Evolutionary conservation across 2,329 filamentous ascomycete genomes (phyloP).

Genomic region (Arachnomyces sp.): DNA sequence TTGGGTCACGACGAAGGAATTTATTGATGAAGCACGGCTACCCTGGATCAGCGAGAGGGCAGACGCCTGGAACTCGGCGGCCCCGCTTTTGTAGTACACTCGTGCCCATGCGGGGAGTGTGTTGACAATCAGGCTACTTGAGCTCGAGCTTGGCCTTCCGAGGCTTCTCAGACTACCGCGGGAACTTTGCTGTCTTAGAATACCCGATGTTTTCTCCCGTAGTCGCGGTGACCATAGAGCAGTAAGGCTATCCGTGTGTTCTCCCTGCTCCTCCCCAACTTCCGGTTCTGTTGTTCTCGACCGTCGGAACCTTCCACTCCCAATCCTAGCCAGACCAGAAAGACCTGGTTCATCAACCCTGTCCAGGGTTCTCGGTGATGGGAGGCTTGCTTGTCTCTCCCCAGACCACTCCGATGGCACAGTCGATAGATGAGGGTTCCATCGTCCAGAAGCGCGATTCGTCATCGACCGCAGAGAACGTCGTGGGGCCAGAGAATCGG

Average conservation of each 20-base stretch:
- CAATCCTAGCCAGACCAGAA: too few relatives aligned
- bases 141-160: constrained; percentile 33
- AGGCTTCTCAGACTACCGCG: constrained; percentile 31
- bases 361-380: constrained; percentile 11
- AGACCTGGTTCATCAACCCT: too few relatives aligned
- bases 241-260: constrained; percentile 28
- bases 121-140: constrained; percentile 35
- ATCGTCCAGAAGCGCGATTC: constrained; percentile 27
- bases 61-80: constrained; percentile 42
- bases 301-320: too few relatives aligned
- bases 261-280: constrained; percentile 18
- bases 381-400: constrained; percentile 22
- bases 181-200: constrained; percentile 36
- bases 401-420: constrained; percentile 37
- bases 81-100: constrained; percentile 62
- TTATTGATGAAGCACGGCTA: constrained; percentile 30
- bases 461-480: constrained; percentile 23
- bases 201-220: constrained; percentile 23
- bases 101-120: constrained; percentile 43
- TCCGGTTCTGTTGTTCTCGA: too few relatives aligned
- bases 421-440: constrained; percentile 37
- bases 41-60: constrained; percentile 33
- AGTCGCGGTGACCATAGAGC: constrained; percentile 22
- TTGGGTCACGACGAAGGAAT: constrained; percentile 28
- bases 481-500: constrained; percentile 15